phyloP scores from a whole-genome alignment of 495 filamentous ascomycete genomes.

The Terfezia claveryi region DNA sequence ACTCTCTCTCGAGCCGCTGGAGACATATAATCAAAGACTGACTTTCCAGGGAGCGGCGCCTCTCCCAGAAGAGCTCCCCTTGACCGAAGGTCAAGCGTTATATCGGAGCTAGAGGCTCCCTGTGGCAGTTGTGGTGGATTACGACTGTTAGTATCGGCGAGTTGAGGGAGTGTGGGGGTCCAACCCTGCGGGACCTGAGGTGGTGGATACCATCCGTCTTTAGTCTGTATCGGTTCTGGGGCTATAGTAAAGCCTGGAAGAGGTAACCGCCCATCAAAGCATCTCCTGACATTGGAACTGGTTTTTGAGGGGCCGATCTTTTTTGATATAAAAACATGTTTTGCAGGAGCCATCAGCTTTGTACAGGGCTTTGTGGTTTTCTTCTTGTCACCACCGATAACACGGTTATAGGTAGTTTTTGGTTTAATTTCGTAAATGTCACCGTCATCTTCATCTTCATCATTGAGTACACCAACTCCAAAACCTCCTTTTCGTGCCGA shows the following conservation, averaged over 20 bases:
- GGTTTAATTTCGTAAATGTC: conserved; percentile 87
- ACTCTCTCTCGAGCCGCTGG: conserved; percentile 58
- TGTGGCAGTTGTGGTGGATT: not conserved
- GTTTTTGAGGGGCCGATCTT: conserved; percentile 37
- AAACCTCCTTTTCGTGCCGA: conserved; percentile 36
- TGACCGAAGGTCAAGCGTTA: conserved; percentile 52
- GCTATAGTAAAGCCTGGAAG: conserved; percentile 70
- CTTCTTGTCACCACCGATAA: conserved; percentile 70
- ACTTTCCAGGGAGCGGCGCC: conserved; percentile 65
- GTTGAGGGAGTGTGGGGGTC: conserved; percentile 20
- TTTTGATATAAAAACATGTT: conserved; percentile 60
- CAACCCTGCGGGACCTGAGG: conserved; percentile 58
- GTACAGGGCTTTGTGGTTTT: conserved; percentile 37
- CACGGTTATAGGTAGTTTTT: conserved; percentile 68
- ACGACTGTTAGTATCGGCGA: not conserved
- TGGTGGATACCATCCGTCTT: conserved; percentile 44
- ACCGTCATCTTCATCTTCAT: conserved; percentile 92
- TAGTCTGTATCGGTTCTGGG: conserved; percentile 27
- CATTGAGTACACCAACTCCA: conserved; percentile 77
- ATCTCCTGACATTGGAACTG: conserved; percentile 43
- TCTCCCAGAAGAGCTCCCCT: conserved; percentile 71
- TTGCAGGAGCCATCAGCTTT: conserved; percentile 22
- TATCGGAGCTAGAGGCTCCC: conserved; percentile 50
- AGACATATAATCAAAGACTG: conserved; percentile 84
- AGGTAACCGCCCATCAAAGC: conserved; percentile 71